These are phyloP conservation scores for Plantago ovata DNA, from an alignment of 257 asterid species.

Conservation along the genomic window DNA sequence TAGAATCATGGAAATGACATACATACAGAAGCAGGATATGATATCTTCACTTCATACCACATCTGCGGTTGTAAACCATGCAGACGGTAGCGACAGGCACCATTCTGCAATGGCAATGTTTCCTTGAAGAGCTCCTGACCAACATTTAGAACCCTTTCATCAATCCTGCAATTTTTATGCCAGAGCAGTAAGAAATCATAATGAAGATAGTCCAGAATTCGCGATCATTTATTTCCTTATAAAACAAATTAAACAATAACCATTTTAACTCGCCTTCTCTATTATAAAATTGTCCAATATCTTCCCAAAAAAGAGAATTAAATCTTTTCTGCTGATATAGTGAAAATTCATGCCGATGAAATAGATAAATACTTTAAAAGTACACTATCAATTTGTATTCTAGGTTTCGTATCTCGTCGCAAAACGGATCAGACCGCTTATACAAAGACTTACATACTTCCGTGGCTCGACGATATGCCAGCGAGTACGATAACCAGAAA, in stretches of 20 bases:
- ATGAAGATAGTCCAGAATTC: conserved; percentile 3
- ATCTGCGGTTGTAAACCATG: conserved; percentile 56
- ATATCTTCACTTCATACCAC: conserved; percentile 95
- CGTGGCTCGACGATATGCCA: conserved; percentile 13
- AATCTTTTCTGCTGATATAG: too few relatives aligned
- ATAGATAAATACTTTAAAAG: too few relatives aligned
- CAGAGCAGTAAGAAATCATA: background rate
- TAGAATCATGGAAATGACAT: conserved; percentile 15
- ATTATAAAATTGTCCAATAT: background rate
- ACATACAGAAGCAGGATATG: conserved; percentile 96
- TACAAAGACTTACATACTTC: conserved; percentile 34
- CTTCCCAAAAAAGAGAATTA: too few relatives aligned
- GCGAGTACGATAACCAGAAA: conserved; percentile 21
- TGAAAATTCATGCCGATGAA: too few relatives aligned
- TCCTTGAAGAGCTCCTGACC: conserved; percentile 68
- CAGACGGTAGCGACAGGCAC: conserved; percentile 58
- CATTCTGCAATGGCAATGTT: conserved; percentile 50
- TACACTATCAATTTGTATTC: too few relatives aligned
- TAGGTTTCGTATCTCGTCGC: too few relatives aligned
- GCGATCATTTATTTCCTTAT: conserved; percentile 3
- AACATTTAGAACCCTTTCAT: conserved; percentile 36
- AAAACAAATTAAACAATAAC: conserved; percentile 1
- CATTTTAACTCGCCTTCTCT: background rate
- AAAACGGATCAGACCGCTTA: too few relatives aligned
- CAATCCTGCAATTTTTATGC: conserved; percentile 31